A percentile compares a stretch with the other conserved stretches of the same genome.
These are phyloP conservation scores for Rostrohypoxylon terebratum DNA, from an alignment of 495 filamentous ascomycete species.

Conservation along the genomic window DNA sequence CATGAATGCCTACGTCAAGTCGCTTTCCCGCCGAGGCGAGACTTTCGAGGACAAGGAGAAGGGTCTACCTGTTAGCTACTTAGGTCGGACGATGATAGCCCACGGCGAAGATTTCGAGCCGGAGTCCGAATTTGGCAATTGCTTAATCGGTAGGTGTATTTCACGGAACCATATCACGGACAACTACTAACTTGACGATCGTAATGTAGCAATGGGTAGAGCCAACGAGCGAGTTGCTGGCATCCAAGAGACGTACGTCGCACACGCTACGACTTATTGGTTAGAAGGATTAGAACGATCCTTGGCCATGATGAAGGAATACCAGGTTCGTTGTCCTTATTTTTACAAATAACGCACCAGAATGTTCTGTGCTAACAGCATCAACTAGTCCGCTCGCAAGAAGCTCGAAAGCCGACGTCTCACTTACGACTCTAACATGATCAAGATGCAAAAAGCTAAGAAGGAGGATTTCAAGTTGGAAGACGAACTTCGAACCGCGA, in stretches of 20 bases:
- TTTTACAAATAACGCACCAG: too few species aligned
- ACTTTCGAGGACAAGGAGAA: conserved; percentile 85
- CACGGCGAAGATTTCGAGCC: conserved; percentile 95
- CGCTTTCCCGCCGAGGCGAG: conserved; percentile 86
- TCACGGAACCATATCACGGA: not conserved
- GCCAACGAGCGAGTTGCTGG: conserved; percentile 90
- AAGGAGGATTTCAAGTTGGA: conserved; percentile 92
- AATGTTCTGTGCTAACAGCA: conserved; percentile 29
- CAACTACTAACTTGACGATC: conserved; percentile 3
- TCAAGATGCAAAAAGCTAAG: conserved; percentile 94
- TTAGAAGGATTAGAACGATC: conserved; percentile 91
- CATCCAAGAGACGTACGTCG: conserved; percentile 86
- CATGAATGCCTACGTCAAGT: conserved; percentile 90
- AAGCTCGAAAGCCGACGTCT: conserved; percentile 93
- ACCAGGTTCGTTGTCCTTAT: conserved; percentile 69
- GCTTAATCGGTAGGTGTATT: conserved; percentile 74
- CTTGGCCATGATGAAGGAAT: conserved; percentile 96
- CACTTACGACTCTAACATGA: conserved; percentile 89
- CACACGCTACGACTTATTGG: conserved; percentile 87
- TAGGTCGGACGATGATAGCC: conserved; percentile 87
- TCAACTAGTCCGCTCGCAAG: conserved; percentile 78
- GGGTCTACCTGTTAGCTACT: conserved; percentile 78
- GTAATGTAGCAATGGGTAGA: conserved; percentile 73
- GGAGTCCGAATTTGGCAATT: conserved; percentile 93
- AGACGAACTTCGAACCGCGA: conserved; percentile 90